These are phyloP conservation scores for Diphasiastrum complanatum DNA, from an alignment of 83 land plant genomes.

Conservation along the genomic window DNA sequence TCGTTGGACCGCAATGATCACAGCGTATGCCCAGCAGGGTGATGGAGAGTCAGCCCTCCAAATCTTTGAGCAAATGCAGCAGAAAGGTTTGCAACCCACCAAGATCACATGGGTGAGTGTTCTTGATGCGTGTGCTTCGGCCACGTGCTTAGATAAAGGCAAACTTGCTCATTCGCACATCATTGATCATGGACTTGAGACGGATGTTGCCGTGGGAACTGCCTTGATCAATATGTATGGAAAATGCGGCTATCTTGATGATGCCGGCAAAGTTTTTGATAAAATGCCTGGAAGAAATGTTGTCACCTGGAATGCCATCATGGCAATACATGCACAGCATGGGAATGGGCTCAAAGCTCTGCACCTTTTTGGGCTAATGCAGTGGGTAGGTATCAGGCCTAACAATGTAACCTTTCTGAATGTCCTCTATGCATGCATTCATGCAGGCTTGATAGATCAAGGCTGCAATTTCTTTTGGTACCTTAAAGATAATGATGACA, in stretches of 20 bases:
- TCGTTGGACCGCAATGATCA: conserved; percentile 15
- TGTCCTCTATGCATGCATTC: conserved; percentile 43
- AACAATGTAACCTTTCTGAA: conserved; percentile 35
- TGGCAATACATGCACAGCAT: conserved; percentile 5
- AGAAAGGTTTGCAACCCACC: neutral
- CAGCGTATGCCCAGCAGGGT: conserved; percentile 13
- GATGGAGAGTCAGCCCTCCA: neutral
- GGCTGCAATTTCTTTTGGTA: conserved; percentile 34
- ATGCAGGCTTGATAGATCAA: conserved; percentile 44
- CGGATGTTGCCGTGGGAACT: neutral
- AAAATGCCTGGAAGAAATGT: conserved; percentile 4
- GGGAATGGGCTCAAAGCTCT: conserved; percentile 4
- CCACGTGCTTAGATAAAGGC: neutral
- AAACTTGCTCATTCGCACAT: conserved; percentile 1
- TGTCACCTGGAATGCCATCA: conserved; percentile 15
- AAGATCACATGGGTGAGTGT: conserved; percentile 4
- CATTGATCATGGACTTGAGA: neutral
- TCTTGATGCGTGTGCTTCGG: neutral
- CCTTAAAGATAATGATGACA: conserved; percentile 28
- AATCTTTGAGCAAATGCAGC: neutral
- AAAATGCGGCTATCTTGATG: conserved; percentile 36
- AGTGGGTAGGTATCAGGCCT: conserved; percentile 7
- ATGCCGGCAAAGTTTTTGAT: conserved; percentile 10
- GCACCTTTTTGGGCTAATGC: conserved; percentile 10
- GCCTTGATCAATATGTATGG: conserved; percentile 45